Base-by-base conservation (phyloP, 106 monocot genomes). In the Acanthochlamys bracteata region DNA sequence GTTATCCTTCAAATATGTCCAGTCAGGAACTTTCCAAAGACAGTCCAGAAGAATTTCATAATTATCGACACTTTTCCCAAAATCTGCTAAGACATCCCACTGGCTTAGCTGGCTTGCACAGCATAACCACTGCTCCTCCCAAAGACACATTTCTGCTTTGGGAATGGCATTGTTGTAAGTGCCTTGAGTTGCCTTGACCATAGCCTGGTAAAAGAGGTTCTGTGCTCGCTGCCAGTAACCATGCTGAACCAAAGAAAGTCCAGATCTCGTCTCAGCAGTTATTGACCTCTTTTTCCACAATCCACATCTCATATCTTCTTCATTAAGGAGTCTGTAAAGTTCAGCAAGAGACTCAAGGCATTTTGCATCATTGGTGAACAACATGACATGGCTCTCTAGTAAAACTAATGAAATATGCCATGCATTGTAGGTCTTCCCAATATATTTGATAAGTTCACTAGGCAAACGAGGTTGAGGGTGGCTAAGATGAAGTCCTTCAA, bases 401-500 rank as follows among this genome's bases (percentile, higher is more conserved):
- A 98, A 57, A 66, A 85, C 85, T 27, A 98, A 47, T 23, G 98
- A 85, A 61, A 85, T 92, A 75, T 91, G 83, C 98, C 98, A 98
- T 54, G 92, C 91, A 75, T 92, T 98, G 69, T 89, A 98, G 23
- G 98, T 92, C 57, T 98, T 98, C 14, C 98, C 98, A 41, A 98
- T 89, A 68, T 84, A 98, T 72, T 98, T 98, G 63, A 98, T 92
- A 15, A 98, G 76, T 67, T 98, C 98, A 71, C 98, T 98, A 39
- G 98, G 98, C 98, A 98, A 88, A 57, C 98, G 88, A 66, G 92
- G 98, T 69, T 98, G 98, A 59, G 98, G 98, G 49, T 98, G 98
- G 79, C 92, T 92, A 42, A 98, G 65, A 73, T 98, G 98, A 70
- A 98, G 85, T 23, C 98, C 98, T 76, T 98, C 98, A 59, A 98